Conservation (phyloP, 2,329 filamentous ascomycete species). For the Xylariaceae sp. region DNA sequence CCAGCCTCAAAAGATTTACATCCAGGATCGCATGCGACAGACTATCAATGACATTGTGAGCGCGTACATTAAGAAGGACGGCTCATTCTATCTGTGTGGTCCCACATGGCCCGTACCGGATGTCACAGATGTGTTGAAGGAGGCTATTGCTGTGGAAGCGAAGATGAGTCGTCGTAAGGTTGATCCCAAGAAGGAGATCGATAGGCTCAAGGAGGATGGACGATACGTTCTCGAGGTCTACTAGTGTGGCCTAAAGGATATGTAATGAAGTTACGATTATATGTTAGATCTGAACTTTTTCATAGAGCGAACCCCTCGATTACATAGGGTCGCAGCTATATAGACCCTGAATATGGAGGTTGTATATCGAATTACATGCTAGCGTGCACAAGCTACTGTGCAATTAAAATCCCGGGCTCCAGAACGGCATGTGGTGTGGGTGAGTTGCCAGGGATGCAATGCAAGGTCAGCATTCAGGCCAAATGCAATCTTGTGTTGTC, state of each 20-base stretch:
- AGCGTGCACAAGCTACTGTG: neutral
- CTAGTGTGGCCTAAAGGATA: conserved; percentile 52
- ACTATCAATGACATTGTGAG: conserved; percentile 81
- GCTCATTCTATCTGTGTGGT: conserved; percentile 95
- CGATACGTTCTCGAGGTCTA: conserved; percentile 98
- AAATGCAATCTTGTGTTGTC: conserved; percentile 1
- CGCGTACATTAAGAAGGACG: conserved; percentile 86
- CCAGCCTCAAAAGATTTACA: conserved; percentile 98
- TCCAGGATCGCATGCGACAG: conserved; percentile 97
- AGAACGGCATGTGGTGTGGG: neutral
- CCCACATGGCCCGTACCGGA: conserved; percentile 99
- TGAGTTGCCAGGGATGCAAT: conserved; percentile 9
- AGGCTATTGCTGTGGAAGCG: conserved; percentile 83
- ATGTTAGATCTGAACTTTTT: conserved; percentile 9
- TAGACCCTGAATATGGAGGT: conserved; percentile 14
- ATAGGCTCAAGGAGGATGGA: conserved; percentile 92
- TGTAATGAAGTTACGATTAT: conserved; percentile 20
- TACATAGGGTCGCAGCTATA: neutral
- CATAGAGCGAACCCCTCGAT: neutral
- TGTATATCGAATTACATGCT: neutral
- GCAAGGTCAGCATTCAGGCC: conserved; percentile 17
- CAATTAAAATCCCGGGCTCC: neutral
- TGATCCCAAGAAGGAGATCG: conserved; percentile 88
- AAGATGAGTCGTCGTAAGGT: conserved; percentile 77
- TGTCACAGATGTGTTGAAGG: conserved; percentile 90